phyloP scores from a whole-genome alignment of 371 early-diverging fungal species.

The Lichtheimia corymbifera region DNA sequence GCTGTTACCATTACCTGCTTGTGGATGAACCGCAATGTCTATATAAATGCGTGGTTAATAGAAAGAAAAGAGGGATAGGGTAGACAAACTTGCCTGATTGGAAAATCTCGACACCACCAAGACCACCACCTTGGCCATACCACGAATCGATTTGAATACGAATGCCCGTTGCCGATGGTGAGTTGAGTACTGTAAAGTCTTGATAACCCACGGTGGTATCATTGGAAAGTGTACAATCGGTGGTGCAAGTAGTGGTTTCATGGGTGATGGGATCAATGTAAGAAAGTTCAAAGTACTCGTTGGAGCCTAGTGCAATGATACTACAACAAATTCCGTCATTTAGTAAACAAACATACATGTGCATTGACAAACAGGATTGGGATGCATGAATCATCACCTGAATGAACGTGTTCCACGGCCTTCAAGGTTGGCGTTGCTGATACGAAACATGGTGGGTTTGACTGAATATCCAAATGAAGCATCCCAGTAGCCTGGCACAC shows the following conservation, averaged over 20 bases:
- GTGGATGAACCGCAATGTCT: constrained; percentile 55
- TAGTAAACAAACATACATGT: too few relatives aligned
- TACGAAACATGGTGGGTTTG: constrained; percentile 66
- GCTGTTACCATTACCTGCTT: constrained; percentile 11
- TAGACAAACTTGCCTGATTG: constrained; percentile 45
- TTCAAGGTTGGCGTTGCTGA: constrained; percentile 58
- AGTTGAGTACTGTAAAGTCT: constrained; percentile 60
- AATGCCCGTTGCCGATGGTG: constrained; percentile 43
- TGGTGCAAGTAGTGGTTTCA: constrained; percentile 49
- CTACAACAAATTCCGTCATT: constrained; percentile 16
- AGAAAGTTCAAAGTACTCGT: constrained; percentile 55
- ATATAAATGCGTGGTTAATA: background rate
- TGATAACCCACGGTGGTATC: constrained; percentile 51
- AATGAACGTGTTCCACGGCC: constrained; percentile 67
- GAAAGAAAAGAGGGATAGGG: background rate
- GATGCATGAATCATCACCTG: constrained; percentile 25
- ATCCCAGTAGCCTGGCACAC: constrained; percentile 74
- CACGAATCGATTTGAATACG: constrained; percentile 68
- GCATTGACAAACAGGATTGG: too few relatives aligned
- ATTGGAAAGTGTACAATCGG: constrained; percentile 60
- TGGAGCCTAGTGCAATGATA: constrained; percentile 45
- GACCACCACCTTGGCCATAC: constrained; percentile 78
- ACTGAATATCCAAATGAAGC: constrained; percentile 57
- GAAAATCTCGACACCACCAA: constrained; percentile 67
- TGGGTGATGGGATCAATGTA: constrained; percentile 63